Evolutionary conservation across 2,329 filamentous ascomycete species (phyloP).

Genomic region (Fusarium miscanthi): DNA sequence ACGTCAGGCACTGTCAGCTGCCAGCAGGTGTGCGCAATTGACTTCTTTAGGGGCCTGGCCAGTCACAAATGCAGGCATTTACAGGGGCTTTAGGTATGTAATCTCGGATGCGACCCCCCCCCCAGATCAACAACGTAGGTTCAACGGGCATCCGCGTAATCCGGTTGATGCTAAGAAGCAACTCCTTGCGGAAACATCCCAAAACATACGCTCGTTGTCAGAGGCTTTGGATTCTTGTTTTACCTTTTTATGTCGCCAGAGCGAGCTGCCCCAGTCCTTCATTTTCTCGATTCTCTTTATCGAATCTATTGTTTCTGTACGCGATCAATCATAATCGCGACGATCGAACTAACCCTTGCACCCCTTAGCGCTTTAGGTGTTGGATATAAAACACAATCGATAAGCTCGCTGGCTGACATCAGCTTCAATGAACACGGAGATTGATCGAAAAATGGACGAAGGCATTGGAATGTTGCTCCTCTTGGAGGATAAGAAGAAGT

Average conservation of each 20-base stretch:
- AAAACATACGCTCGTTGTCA: constrained; percentile 4
- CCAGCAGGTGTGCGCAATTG: not conserved
- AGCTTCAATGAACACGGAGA: constrained; percentile 12
- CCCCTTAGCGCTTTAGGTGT: not conserved
- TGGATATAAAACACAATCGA: not conserved
- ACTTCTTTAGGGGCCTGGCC: not conserved
- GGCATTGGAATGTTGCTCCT: constrained; percentile 45
- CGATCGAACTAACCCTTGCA: not conserved
- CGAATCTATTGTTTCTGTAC: not conserved
- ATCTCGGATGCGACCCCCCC: constrained; percentile 39
- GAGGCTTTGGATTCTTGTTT: not conserved
- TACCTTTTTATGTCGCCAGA: not conserved
- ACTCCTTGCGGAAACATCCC: not conserved
- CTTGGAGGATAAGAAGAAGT: constrained; percentile 47
- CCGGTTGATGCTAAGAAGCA: constrained; percentile 13
- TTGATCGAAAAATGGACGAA: constrained; percentile 36
- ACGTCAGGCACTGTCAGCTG: not conserved
- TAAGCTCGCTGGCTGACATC: not conserved
- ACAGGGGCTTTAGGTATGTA: constrained; percentile 19
- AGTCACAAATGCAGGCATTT: constrained; percentile 4
- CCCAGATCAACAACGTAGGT: constrained; percentile 27
- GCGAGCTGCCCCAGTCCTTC: not conserved
- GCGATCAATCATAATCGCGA: constrained; percentile 1
- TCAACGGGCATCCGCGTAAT: constrained; percentile 23
- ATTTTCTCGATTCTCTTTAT: constrained; percentile 1